Evolutionary conservation across 2,329 filamentous ascomycete genomes (phyloP).

Genomic region (Cercospora citrullina): DNA sequence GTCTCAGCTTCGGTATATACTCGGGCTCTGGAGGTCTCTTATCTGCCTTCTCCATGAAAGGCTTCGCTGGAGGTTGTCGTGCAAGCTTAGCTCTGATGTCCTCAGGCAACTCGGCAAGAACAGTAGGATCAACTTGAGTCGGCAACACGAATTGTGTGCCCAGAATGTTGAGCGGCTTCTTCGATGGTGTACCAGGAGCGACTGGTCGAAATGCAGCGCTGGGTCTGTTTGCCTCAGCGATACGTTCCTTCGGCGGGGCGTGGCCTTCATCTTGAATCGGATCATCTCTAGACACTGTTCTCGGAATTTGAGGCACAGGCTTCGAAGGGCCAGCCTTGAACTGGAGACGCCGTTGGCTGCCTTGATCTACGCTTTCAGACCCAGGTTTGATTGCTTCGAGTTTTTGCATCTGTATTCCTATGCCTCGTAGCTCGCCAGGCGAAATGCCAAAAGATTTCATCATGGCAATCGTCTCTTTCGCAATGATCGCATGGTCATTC

Average conservation of each 20-base stretch:
- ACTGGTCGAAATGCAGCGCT: conserved; percentile 41
- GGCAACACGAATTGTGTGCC: conserved; percentile 94
- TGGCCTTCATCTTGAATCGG: conserved; percentile 52
- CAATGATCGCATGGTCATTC: conserved; percentile 68
- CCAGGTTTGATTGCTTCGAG: conserved; percentile 73
- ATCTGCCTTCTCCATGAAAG: background rate
- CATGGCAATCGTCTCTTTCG: conserved; percentile 81
- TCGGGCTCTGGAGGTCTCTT: background rate
- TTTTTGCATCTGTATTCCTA: conserved; percentile 92
- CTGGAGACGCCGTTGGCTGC: conserved; percentile 75
- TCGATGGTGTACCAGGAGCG: conserved; percentile 51
- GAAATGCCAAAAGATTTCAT: conserved; percentile 79
- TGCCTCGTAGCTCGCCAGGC: conserved; percentile 86
- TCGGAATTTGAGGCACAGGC: conserved; percentile 26
- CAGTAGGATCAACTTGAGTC: conserved; percentile 74
- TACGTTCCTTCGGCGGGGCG: conserved; percentile 34
- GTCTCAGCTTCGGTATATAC: background rate
- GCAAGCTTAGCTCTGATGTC: conserved; percentile 79
- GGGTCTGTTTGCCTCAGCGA: conserved; percentile 34
- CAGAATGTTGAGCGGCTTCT: conserved; percentile 70
- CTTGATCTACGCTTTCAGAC: conserved; percentile 56
- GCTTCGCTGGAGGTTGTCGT: conserved; percentile 47
- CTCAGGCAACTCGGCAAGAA: conserved; percentile 77
- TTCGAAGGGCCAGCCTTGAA: conserved; percentile 61
- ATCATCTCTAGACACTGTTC: conserved; percentile 35